A percentile compares a stretch with the other conserved stretches of the same genome.
Evolutionary conservation across 2,329 filamentous ascomycete species (phyloP).

Genomic region (Clonostachys chloroleuca): DNA sequence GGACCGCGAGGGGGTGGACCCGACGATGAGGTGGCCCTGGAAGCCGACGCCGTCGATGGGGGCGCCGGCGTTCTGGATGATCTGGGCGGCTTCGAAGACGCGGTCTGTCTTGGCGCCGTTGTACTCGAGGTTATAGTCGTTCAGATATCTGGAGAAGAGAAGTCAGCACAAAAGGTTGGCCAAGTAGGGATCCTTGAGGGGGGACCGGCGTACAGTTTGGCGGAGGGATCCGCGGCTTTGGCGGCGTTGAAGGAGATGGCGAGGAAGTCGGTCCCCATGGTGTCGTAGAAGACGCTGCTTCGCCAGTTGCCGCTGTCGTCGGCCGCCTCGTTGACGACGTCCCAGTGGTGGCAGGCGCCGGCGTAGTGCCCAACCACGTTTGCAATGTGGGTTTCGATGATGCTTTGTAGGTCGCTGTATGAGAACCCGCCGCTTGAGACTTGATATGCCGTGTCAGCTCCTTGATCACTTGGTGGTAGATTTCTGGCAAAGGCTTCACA

Average conservation of each 20-base stretch:
- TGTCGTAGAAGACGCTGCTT: constrained; percentile 46
- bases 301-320: constrained; percentile 52
- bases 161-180: constrained; percentile 7
- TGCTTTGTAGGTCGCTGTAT: constrained; percentile 10
- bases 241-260: constrained; percentile 52
- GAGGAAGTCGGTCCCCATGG: constrained; percentile 53
- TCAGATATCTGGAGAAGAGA: constrained; percentile 14
- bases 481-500: background rate
- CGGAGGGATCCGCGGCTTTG: constrained; percentile 44
- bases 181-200: too few relatives aligned
- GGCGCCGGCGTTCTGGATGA: constrained; percentile 42
- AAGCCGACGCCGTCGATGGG: constrained; percentile 60
- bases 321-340: constrained; percentile 50
- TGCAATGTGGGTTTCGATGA: constrained; percentile 46
- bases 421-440: constrained; percentile 7
- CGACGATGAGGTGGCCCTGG: constrained; percentile 56
- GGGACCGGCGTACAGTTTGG: constrained; percentile 37
- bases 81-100: constrained; percentile 36
- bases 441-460: constrained; percentile 1
- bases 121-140: constrained; percentile 58
- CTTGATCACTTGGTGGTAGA: background rate
- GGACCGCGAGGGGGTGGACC: constrained; percentile 39
- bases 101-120: constrained; percentile 39
- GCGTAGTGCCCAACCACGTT: constrained; percentile 36
- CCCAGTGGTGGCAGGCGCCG: constrained; percentile 43